These are phyloP conservation scores for Cryptosporidium andersoni DNA, from an alignment of 169 alveolate genomes.

Conservation along the genomic window DNA sequence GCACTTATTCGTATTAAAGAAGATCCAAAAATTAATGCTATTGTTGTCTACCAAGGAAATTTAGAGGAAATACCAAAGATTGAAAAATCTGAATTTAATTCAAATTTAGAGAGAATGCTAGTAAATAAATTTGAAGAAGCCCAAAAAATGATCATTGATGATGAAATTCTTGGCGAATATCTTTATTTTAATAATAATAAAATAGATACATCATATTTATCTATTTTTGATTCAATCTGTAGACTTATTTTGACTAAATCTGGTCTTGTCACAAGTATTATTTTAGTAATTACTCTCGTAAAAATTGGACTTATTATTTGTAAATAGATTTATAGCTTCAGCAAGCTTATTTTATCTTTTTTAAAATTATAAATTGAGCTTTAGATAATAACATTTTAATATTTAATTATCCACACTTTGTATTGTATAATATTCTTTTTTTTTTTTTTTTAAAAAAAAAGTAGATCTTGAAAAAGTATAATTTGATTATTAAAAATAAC, in stretches of 20 bases:
- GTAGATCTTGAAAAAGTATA: too few species aligned
- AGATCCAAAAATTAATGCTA: conserved; percentile 64
- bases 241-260: conserved; percentile 23
- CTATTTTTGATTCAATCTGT: conserved; percentile 10
- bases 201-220: background rate
- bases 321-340: too few species aligned
- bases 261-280: background rate
- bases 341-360: too few species aligned
- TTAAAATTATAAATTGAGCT: too few species aligned
- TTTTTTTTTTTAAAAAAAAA: too few species aligned
- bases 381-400: too few species aligned
- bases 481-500: too few species aligned
- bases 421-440: too few species aligned
- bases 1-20: conserved; percentile 57
- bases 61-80: conserved; percentile 28
- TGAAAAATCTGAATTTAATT: conserved; percentile 27
- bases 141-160: background rate
- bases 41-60: conserved; percentile 39
- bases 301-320: too few species aligned
- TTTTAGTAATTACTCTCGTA: too few species aligned
- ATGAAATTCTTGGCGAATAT: background rate
- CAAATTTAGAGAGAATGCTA: conserved; percentile 12
- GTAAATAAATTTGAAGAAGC: conserved; percentile 27
- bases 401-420: too few species aligned
- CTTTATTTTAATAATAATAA: background rate